Base-by-base conservation (phyloP, 2,329 filamentous ascomycete genomes). In the Cladobotryum protrusum region DNA sequence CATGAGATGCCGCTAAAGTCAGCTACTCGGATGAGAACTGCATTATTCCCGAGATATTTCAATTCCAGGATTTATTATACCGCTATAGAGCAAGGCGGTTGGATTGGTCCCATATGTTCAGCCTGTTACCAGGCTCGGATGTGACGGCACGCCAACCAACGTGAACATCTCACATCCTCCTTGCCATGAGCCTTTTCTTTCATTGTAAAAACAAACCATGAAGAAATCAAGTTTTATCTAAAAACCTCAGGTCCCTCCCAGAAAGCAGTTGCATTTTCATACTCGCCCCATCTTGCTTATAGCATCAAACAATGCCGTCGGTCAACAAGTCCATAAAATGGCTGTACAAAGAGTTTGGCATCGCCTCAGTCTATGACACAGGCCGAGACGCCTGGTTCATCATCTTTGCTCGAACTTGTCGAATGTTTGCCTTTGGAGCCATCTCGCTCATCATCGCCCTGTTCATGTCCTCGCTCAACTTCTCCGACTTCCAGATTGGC, bases 401-500 rank as follows among this genome's bases (percentile, higher is more conserved):
- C 59, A 82, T 83, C 55, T 52, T 77, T 36, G 69, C 71, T 5
- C 68, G 79, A 19, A 68, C 68, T 20, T 72, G 67, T 51, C 81
- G 81, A 48, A 78, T 85, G 66, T 80, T 84, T 56, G 80, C 81
- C n/a, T 84, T 82, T 54, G 81, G 81, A 43, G 76, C 77, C 48
- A 77, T 75, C 17, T 76, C 80, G 0, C 70, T 85, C 41, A 78
- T 83, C 46, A 70, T 85, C 41, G 82, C 79, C 11, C 76, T 82
- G 14, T 84, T 83, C 60, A 76, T 85, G 45, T 73, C 77, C 6
- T 72, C 75, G 17, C 64, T 85, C 12, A 65, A 68, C 0, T 74
- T 82, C 48, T 71, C 79, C 1, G 81, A 84, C 61, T 69, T 75
- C 20, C 73, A 71, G 18, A 84, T 85, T 52, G 82, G 82, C 5